Evolutionary conservation across 2,329 filamentous ascomycete genomes (phyloP), one percentile per base, ranked within the genome.

Genomic region (Colletotrichum sp.): DNA sequence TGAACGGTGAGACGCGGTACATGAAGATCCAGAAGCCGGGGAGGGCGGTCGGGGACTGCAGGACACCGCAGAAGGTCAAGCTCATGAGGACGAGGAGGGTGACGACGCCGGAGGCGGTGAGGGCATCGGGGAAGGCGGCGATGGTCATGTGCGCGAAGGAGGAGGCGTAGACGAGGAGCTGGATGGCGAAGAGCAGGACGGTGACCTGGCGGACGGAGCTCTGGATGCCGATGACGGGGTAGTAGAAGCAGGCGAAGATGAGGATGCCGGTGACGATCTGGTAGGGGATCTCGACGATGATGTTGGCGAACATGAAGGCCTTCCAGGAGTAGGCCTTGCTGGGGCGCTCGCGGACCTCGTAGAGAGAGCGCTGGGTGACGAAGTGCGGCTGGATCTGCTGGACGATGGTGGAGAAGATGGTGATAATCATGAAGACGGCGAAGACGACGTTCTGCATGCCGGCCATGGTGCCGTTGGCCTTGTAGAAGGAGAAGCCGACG

Each of bases 1-100:
- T 94, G 75, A 94, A 92, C 0, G 92, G 93, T 0, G 89, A 92
- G 13, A 92, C 87, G 30, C 91, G 89, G 83, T 95, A 94, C 93
- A 95, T 95, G 85, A 95, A 95, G 76, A 92, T 91, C 94, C 94
- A 96, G 86, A 95, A 95, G 0, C 91, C 88, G 0, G 94, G 93
- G 2, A 95, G 86, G 0, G 88, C 87, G 5, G 80, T 75, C 0
- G 92, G 90, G 0, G 88, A 83, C 75, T 93, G 91, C 70, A 95
- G 84, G 5, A 95, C 93, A 81, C 93, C 89, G 79, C 89, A 91
- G 86, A 94, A 94, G 72, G 91, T 87, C 48, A 92, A 84, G 77
- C 87, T 89, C 82, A 94, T 88, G 30, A 90, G 87, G 76, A 91
- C 89, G 18, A 93, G 81, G 32, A 94, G 81, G 8, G 91, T 92